Evolutionary conservation across 2,329 filamentous ascomycete species (phyloP), one percentile per base, ranked within the genome.

Genomic region (Talaromyces sp.): DNA sequence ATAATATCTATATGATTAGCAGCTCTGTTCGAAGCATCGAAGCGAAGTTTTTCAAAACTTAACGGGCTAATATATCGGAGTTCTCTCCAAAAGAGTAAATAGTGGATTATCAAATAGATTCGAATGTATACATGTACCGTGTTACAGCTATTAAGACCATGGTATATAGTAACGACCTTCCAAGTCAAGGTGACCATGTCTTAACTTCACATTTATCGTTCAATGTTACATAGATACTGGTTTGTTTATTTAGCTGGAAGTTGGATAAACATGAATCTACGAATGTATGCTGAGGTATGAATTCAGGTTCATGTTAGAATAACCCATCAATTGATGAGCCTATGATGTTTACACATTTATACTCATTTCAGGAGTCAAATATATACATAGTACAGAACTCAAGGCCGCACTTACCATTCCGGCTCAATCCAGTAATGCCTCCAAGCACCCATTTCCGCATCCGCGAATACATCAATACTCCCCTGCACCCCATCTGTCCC

Each of bases 401-500:
- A 6, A 31, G 27, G 7, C 27, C 3, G 1, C 27, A 31, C 27
- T 59, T 27, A 65, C 63, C 63, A 65, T 3, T 19, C 33, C 19
- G 64, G 60, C 7, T 35, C 8, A 43, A 69, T 68, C 62, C 62
- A 70, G 43, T 68, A 70, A 63, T 69, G 27, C 8, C 9, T 31
- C 62, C 63, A 68, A 37, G 62, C 61, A 33, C 50, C 63, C 19
- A 24, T 19, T 6, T 68, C 65, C 6, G 65, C 65, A 56, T 70
- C 68, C n/a, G 24, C 4, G 48, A 71, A 69, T 41, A 33, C 59
- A 58, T 70, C 65, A n/a, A 72, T 65, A 6, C 47, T 47, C 50
- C 70, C 68, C 22, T 68, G 66, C 11, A 70, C 68, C 2, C 68
- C 69, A 16, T 71, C 43, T 43, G 43, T 14, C 11, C 68, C 65